Conservation (phyloP, 2,329 filamentous ascomycete genomes). For the Lecanoromycetidae sp. region DNA sequence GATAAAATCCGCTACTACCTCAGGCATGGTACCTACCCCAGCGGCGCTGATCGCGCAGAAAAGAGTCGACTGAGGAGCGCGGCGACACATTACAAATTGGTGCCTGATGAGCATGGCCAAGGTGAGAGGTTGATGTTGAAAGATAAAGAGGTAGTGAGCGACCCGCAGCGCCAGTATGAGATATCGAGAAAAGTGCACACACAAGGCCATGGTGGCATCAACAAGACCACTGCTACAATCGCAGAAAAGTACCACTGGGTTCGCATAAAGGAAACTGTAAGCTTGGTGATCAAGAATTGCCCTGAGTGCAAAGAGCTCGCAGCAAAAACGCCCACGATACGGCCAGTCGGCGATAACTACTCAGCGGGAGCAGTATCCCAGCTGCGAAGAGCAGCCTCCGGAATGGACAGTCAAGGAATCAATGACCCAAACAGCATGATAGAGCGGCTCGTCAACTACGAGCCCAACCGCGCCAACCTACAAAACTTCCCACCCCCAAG, state of each 20-base stretch:
- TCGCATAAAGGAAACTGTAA: constrained; percentile 93
- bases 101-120: constrained; percentile 37
- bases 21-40: constrained; percentile 85
- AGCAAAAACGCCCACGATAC: constrained; percentile 30
- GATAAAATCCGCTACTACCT: constrained; percentile 98
- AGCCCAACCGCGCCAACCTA: not conserved
- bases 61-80: constrained; percentile 89
- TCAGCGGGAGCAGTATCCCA: not conserved
- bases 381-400: not conserved
- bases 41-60: constrained; percentile 84
- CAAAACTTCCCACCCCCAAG: not conserved
- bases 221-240: constrained; percentile 92
- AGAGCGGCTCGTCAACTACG: constrained; percentile 15
- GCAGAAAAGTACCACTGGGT: constrained; percentile 96
- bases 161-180: constrained; percentile 79
- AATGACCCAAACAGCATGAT: constrained; percentile 13
- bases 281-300: constrained; percentile 86
- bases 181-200: constrained; percentile 70
- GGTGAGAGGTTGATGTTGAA: constrained; percentile 64
- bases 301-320: constrained; percentile 72
- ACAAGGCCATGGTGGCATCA: constrained; percentile 77
- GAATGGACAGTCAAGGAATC: not conserved
- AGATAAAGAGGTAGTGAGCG: constrained; percentile 91
- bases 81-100: constrained; percentile 85
- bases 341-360: not conserved